Conservation (phyloP, 495 filamentous ascomycete genomes). For the Thermothielavioides terrestris region DNA sequence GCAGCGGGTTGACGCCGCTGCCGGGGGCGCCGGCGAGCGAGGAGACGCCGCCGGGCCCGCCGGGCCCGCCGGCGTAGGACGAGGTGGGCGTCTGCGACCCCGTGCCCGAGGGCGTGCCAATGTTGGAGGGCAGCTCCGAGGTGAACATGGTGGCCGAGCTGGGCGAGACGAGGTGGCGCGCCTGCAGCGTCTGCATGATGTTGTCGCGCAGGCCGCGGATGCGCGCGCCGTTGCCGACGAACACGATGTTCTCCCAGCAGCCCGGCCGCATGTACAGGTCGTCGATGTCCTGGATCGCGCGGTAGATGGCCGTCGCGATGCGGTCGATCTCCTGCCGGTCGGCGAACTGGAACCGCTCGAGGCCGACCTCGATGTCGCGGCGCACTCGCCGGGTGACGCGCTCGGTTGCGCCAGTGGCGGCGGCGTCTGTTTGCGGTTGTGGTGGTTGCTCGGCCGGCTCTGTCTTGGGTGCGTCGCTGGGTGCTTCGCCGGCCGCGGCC, state of each 20-base stretch:
- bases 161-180: conserved; percentile 82
- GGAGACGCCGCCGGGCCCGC: too few species aligned
- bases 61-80: conserved; percentile 52
- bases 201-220: conserved; percentile 83
- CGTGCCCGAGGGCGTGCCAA: conserved; percentile 82
- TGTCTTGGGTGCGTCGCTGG: conserved; percentile 8
- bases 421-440: not conserved
- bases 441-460: conserved; percentile 4
- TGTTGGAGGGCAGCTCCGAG: conserved; percentile 83
- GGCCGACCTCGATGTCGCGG: conserved; percentile 74
- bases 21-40: conserved; percentile 40
- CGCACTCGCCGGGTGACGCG: conserved; percentile 41
- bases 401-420: conserved; percentile 17
- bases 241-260: conserved; percentile 82
- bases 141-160: conserved; percentile 92
- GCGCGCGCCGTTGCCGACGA: conserved; percentile 81
- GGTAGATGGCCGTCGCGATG: conserved; percentile 75
- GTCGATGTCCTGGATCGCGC: conserved; percentile 65
- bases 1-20: conserved; percentile 74
- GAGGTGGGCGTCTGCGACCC: conserved; percentile 78
- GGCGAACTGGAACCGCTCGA: conserved; percentile 79
- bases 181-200: conserved; percentile 64
- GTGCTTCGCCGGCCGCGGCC: too few species aligned
- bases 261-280: conserved; percentile 71
- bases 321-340: conserved; percentile 63